These are phyloP conservation scores for Wickerhamiella parazyma DNA, from an alignment of 805 yeast genomes.

Conservation along the genomic window DNA sequence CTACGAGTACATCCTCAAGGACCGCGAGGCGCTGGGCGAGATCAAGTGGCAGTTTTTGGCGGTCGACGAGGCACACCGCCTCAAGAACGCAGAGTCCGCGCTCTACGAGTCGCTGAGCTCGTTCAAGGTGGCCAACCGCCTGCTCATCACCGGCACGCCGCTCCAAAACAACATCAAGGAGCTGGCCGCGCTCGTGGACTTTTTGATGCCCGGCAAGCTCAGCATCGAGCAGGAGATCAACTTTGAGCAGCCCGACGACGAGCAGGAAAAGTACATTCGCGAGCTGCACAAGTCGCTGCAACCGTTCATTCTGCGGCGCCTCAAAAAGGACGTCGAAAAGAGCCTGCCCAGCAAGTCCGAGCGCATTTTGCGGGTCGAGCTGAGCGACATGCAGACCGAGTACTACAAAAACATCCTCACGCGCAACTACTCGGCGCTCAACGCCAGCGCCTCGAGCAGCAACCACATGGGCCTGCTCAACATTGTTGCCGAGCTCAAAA, in stretches of 20 bases:
- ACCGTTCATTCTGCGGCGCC: slow-evolving; percentile 83
- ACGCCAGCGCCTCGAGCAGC: slow-evolving; percentile 63
- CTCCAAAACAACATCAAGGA: slow-evolving; percentile 91
- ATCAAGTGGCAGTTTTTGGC: slow-evolving; percentile 94
- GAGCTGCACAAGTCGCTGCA: slow-evolving; percentile 72
- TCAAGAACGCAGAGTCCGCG: slow-evolving; percentile 88
- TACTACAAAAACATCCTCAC: slow-evolving; percentile 90
- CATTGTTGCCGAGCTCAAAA: slow-evolving; percentile 89
- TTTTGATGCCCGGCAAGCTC: slow-evolving; percentile 90
- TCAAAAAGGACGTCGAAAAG: slow-evolving; percentile 95
- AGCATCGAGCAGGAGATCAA: slow-evolving; percentile 89
- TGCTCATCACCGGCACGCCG: slow-evolving; percentile 96
- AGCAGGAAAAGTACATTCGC: slow-evolving; percentile 80
- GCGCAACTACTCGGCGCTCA: slow-evolving; percentile 80
- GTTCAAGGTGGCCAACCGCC: slow-evolving; percentile 70
- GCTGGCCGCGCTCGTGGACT: slow-evolving; percentile 85
- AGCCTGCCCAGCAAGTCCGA: slow-evolving; percentile 93
- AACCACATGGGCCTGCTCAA: slow-evolving; percentile 77
- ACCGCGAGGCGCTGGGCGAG: slow-evolving; percentile 61
- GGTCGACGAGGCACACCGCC: slow-evolving; percentile 95
- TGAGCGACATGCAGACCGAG: slow-evolving; percentile 88
- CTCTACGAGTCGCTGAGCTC: slow-evolving; percentile 75
- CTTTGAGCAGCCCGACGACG: slow-evolving; percentile 74
- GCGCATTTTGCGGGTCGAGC: slow-evolving; percentile 85
- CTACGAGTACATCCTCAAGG: slow-evolving; percentile 90